Conservation (phyloP, 2,329 filamentous ascomycete genomes). For the Penicillium decumbens region DNA sequence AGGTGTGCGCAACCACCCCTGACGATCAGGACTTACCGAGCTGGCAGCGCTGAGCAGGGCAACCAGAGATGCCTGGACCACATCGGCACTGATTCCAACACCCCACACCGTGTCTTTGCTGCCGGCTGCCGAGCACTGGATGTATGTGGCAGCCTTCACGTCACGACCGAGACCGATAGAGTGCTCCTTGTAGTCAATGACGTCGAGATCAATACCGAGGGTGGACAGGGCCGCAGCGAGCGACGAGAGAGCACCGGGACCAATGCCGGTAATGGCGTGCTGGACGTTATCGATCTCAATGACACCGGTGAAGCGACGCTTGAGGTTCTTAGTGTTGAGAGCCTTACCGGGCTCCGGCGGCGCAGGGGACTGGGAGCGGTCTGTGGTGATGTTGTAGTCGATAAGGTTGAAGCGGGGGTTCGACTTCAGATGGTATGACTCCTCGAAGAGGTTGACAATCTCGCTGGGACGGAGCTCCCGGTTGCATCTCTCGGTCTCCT, state of each 20-base stretch:
- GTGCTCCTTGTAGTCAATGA: conserved; percentile 94
- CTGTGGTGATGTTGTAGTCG: conserved; percentile 85
- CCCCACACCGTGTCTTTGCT: conserved; percentile 51
- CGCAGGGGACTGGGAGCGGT: conserved; percentile 70
- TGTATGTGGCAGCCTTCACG: conserved; percentile 92
- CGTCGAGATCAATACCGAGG: conserved; percentile 81
- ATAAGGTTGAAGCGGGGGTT: conserved; percentile 82
- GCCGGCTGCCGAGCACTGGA: conserved; percentile 71
- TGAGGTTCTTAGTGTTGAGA: conserved; percentile 70
- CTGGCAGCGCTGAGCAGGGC: conserved; percentile 80
- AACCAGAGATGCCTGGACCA: conserved; percentile 82
- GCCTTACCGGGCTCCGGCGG: conserved; percentile 65
- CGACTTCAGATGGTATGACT: conserved; percentile 75
- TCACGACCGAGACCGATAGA: conserved; percentile 75
- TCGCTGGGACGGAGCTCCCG: conserved; percentile 80
- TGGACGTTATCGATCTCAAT: conserved; percentile 77
- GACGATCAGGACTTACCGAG: conserved; percentile 59
- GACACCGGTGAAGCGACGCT: conserved; percentile 78
- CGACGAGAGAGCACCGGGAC: conserved; percentile 86
- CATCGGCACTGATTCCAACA: conserved; percentile 73
- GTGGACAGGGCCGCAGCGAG: conserved; percentile 74
- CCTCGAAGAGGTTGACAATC: conserved; percentile 82
- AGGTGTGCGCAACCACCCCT: background rate
- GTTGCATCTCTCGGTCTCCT: conserved; percentile 70
- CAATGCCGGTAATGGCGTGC: conserved; percentile 70